phyloP scores from a whole-genome alignment of 768 basidiomycete species.

The Suillus hirtellus region DNA sequence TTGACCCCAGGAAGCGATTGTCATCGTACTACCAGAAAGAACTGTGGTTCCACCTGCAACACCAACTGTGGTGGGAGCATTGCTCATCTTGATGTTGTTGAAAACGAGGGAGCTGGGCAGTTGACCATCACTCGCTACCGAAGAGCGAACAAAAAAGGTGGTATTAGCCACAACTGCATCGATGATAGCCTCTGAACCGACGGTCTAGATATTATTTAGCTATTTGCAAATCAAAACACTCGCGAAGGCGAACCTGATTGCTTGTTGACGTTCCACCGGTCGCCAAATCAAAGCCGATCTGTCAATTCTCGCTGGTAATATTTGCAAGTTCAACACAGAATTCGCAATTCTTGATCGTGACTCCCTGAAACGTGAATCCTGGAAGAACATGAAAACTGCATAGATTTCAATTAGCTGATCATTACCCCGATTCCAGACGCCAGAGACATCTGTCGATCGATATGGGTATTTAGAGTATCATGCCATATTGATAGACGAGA shows the following conservation, averaged over 20 bases:
- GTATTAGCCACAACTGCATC: slow-evolving; percentile 47
- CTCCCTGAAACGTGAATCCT: slow-evolving; percentile 58
- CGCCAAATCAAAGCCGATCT: slow-evolving; percentile 49
- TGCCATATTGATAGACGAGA: not conserved
- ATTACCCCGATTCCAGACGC: slow-evolving; percentile 44
- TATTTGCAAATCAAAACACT: not conserved
- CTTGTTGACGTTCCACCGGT: slow-evolving; percentile 42
- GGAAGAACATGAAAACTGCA: slow-evolving; percentile 14
- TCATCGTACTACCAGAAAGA: slow-evolving; percentile 35
- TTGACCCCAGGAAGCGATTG: slow-evolving; percentile 65
- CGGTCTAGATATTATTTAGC: slow-evolving; percentile 33
- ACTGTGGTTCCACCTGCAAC: slow-evolving; percentile 37
- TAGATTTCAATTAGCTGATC: not conserved
- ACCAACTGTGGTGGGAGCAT: slow-evolving; percentile 41
- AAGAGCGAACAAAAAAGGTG: slow-evolving; percentile 44
- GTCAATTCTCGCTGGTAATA: not conserved
- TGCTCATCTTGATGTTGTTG: slow-evolving; percentile 37
- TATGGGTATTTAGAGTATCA: not conserved
- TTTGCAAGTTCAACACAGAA: slow-evolving; percentile 25
- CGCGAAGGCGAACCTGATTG: slow-evolving; percentile 34
- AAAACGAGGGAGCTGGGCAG: slow-evolving; percentile 40
- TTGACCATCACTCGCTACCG: slow-evolving; percentile 33
- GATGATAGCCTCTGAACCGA: slow-evolving; percentile 47
- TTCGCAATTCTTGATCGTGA: slow-evolving; percentile 46
- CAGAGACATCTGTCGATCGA: slow-evolving; percentile 23